phyloP scores from a whole-genome alignment of 2,329 filamentous ascomycete species.

The Trichophyton benhamiae region DNA sequence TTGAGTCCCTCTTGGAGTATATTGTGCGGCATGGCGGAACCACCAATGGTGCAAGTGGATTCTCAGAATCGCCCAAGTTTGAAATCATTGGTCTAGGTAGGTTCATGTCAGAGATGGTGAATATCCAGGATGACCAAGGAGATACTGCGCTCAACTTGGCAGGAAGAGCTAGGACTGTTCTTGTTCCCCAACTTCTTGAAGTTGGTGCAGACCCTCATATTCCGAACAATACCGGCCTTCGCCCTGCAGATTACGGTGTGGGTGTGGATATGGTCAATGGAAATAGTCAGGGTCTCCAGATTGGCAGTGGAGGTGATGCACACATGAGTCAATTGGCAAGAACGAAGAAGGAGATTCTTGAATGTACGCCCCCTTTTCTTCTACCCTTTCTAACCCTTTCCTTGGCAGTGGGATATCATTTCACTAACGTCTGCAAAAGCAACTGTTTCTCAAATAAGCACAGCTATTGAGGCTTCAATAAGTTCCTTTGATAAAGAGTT shows the following conservation, averaged over 20 bases:
- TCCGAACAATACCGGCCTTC: constrained; percentile 75
- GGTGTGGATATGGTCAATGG: constrained; percentile 51
- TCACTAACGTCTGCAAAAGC: constrained; percentile 27
- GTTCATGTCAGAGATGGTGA: constrained; percentile 96
- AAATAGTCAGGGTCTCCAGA: constrained; percentile 30
- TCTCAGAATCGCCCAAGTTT: constrained; percentile 22
- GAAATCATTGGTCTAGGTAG: constrained; percentile 74
- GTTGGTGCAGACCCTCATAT: constrained; percentile 90
- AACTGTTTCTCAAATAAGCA: constrained; percentile 26
- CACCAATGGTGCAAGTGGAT: constrained; percentile 32
- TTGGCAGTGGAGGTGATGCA: constrained; percentile 33
- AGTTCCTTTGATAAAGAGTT: constrained; percentile 68
- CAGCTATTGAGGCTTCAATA: constrained; percentile 72
- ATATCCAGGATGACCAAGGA: constrained; percentile 82
- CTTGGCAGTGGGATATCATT: not conserved
- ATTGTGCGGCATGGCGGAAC: constrained; percentile 73
- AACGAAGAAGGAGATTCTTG: constrained; percentile 35
- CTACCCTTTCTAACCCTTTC: not conserved
- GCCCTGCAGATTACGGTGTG: constrained; percentile 89
- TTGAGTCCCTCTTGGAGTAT: constrained; percentile 88
- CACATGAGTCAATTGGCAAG: constrained; percentile 34
- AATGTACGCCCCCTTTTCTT: constrained; percentile 23
- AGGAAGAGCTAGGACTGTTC: constrained; percentile 85
- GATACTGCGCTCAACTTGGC: constrained; percentile 93
- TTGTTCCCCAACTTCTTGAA: constrained; percentile 92